phyloP scores from a whole-genome alignment of 1,139 yeast species.

The Blastobotrys raffinosifermentans region DNA sequence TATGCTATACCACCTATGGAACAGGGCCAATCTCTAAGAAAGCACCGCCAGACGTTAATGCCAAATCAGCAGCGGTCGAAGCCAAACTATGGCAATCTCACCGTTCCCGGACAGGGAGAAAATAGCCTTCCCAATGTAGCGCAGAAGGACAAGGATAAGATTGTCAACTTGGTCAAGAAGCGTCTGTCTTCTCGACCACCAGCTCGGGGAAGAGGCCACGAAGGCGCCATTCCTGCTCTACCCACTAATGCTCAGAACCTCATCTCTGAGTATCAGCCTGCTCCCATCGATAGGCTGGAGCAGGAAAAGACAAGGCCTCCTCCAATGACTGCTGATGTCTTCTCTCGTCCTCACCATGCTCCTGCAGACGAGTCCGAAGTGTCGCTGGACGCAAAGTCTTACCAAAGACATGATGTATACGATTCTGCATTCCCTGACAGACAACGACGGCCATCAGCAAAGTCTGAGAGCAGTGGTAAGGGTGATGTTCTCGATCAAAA shows the following conservation, averaged over 20 bases:
- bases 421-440: not conserved
- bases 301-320: no score
- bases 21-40: conserved; percentile 26
- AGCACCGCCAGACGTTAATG: conserved; percentile 28
- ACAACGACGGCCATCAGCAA: conserved; percentile 4
- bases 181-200: conserved; percentile 24
- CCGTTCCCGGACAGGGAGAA: conserved; percentile 18
- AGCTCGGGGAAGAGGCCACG: conserved; percentile 10
- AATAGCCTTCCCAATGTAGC: conserved; percentile 24
- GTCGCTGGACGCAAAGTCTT: not conserved
- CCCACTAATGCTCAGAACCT: conserved; percentile 24
- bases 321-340: no score
- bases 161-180: conserved; percentile 25
- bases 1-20: no score
- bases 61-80: conserved; percentile 17
- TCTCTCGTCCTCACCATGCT: not conserved
- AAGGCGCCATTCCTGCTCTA: conserved; percentile 20
- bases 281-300: not conserved
- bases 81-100: conserved; percentile 18
- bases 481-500: conserved; percentile 10
- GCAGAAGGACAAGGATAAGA: conserved; percentile 21
- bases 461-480: conserved; percentile 1
- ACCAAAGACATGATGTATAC: not conserved
- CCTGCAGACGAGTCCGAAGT: not conserved
- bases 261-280: conserved; percentile 16